Conservation (phyloP, 768 basidiomycete species). For the Rhodosporidiobolus odoratus region DNA sequence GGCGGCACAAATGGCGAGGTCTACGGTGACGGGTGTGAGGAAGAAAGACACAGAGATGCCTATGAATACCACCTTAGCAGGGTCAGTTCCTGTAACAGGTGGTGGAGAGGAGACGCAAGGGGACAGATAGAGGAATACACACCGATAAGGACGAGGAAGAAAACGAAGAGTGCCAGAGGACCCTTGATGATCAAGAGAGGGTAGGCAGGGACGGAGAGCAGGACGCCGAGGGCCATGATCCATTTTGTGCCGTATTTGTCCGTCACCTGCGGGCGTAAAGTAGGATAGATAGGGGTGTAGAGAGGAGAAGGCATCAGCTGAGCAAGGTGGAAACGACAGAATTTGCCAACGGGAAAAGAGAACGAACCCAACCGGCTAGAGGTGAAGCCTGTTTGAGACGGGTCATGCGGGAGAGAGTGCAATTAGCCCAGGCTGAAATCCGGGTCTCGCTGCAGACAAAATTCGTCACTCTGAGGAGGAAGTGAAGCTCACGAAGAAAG, state of each 20-base stretch:
- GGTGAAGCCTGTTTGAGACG: not conserved
- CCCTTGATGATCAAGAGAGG: slow-evolving; percentile 29
- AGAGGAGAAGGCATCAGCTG: not conserved
- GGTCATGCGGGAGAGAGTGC: not conserved
- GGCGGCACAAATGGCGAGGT: slow-evolving; percentile 11
- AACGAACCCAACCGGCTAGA: not conserved
- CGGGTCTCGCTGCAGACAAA: no score
- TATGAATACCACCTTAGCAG: not conserved
- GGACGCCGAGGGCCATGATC: slow-evolving; percentile 11
- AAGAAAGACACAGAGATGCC: slow-evolving; percentile 14
- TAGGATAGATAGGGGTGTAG: not conserved
- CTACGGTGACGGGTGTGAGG: slow-evolving; percentile 18
- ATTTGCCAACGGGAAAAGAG: not conserved
- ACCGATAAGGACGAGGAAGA: slow-evolving; percentile 30
- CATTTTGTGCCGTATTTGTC: slow-evolving; percentile 29
- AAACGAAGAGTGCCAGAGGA: slow-evolving; percentile 25
- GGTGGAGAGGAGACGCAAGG: not conserved
- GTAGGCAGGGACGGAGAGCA: slow-evolving; percentile 9
- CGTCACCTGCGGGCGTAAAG: not conserved
- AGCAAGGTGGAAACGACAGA: no score
- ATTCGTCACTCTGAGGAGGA: no score
- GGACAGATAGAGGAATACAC: not conserved
- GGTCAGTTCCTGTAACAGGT: not conserved
- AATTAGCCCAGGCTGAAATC: not conserved
- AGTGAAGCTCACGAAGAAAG: slow-evolving; percentile 15